These are phyloP conservation scores for Calonectria honghensis DNA, from an alignment of 2,329 filamentous ascomycete species.

Conservation along the genomic window DNA sequence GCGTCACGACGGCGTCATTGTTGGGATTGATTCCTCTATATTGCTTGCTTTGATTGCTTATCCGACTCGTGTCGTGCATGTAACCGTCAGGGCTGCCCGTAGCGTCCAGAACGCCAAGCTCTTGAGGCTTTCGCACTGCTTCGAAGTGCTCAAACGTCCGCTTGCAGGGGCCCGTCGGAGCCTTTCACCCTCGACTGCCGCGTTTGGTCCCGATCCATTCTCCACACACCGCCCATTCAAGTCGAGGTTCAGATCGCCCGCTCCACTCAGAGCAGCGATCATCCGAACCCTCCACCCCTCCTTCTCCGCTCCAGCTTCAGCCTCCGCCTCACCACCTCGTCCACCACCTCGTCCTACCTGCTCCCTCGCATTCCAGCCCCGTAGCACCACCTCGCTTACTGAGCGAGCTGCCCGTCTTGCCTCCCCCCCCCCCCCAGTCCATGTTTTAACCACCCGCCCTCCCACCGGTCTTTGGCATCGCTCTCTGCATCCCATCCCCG, in stretches of 20 bases:
- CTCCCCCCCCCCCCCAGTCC: background rate
- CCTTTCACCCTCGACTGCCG: constrained; percentile 3
- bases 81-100: background rate
- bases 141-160: constrained; percentile 8
- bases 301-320: constrained; percentile 25
- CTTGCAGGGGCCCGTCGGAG: constrained; percentile 2
- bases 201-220: constrained; percentile 16
- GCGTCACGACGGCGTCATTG: background rate
- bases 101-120: background rate
- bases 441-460: constrained; percentile 25
- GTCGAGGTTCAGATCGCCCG: constrained; percentile 10
- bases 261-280: constrained; percentile 14
- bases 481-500: background rate
- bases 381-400: constrained; percentile 17
- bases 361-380: constrained; percentile 22
- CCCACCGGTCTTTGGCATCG: constrained; percentile 16
- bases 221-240: constrained; percentile 23
- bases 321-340: constrained; percentile 13
- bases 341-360: constrained; percentile 12
- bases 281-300: constrained; percentile 24
- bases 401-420: background rate
- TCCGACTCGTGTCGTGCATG: background rate
- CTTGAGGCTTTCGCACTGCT: background rate
- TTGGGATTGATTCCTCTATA: background rate
- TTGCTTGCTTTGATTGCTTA: background rate